Evolutionary conservation across 2,329 filamentous ascomycete genomes (phyloP).

Genomic region (Colletotrichum sp.): DNA sequence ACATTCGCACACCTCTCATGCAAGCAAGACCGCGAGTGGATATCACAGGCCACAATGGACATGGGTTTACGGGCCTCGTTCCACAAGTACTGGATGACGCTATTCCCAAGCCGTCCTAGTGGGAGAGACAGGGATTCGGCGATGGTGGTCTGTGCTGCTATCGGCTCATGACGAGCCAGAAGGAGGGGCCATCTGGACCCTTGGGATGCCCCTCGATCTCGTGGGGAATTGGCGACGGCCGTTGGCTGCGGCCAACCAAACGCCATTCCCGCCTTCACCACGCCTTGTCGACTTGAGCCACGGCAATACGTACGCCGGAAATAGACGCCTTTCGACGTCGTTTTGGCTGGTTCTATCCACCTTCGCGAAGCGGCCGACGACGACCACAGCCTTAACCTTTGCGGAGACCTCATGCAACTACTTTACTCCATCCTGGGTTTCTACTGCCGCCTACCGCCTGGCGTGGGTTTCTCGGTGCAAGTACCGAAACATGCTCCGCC

Average conservation of each 20-base stretch:
- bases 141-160: conserved; percentile 3
- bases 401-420: conserved; percentile 8
- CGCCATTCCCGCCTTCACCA: conserved; percentile 11
- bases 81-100: neutral
- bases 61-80: conserved; percentile 6
- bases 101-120: neutral
- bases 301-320: neutral
- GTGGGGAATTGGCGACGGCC: conserved; percentile 15
- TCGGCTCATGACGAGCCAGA: conserved; percentile 19
- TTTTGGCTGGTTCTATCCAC: neutral
- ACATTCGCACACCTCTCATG: conserved; percentile 12
- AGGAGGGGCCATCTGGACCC: conserved; percentile 19
- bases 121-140: neutral
- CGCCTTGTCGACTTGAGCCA: neutral
- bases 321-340: neutral
- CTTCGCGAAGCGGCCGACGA: neutral
- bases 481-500: neutral
- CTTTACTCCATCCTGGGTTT: neutral
- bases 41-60: neutral
- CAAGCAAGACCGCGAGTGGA: conserved; percentile 17
- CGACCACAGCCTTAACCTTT: neutral
- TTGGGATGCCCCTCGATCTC: conserved; percentile 21
- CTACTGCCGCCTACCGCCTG: neutral
- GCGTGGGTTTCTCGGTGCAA: neutral
- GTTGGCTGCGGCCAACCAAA: conserved; percentile 17